These are phyloP conservation scores for Trichaptum fuscoviolaceum DNA, from an alignment of 768 basidiomycete genomes.

Conservation along the genomic window DNA sequence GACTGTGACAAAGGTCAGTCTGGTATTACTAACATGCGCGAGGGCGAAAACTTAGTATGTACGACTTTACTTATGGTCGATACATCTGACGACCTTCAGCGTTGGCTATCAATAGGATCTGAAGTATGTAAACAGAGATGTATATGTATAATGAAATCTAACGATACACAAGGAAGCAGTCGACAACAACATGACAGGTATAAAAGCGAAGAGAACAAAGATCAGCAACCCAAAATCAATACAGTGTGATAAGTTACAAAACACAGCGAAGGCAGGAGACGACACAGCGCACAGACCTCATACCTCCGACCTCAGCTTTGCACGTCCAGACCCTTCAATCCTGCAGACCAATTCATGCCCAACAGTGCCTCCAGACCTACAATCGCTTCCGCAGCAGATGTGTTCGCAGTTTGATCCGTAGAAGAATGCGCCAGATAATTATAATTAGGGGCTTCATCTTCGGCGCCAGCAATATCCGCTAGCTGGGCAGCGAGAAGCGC, in stretches of 20 bases:
- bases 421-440: not conserved
- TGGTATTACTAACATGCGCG: too few species aligned
- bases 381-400: not conserved
- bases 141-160: not conserved
- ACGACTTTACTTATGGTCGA: too few species aligned
- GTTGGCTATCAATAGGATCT: too few species aligned
- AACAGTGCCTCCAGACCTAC: not conserved
- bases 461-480: constrained; percentile 53
- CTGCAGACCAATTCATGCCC: not conserved
- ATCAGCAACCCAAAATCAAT: not conserved
- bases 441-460: constrained; percentile 20
- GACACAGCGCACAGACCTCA: not conserved
- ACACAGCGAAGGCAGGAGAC: not conserved
- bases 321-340: not conserved
- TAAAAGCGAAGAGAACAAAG: not conserved
- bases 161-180: not conserved
- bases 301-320: not conserved
- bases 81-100: too few species aligned
- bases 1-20: too few species aligned
- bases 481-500: constrained; percentile 70
- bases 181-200: not conserved
- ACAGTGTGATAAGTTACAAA: not conserved
- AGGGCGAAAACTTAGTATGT: too few species aligned
- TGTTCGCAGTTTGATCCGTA: not conserved
- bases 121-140: too few species aligned